Conservation (phyloP, 495 filamentous ascomycete genomes). For the Xylaria telfairii region DNA sequence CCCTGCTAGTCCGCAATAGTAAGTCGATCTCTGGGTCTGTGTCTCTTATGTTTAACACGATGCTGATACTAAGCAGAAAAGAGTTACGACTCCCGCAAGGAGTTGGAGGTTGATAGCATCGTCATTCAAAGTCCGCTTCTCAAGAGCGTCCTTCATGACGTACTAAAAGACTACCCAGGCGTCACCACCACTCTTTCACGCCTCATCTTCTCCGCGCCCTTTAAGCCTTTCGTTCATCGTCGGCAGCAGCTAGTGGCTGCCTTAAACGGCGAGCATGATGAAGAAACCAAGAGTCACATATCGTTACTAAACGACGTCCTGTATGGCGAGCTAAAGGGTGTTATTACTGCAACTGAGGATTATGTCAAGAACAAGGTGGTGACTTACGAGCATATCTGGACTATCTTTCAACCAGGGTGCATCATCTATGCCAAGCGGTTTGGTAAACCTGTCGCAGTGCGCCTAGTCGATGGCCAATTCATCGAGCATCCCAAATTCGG, state of each 20-base stretch:
- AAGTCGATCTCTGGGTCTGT: not conserved
- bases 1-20: slow-evolving; percentile 8
- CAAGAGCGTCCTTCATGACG: slow-evolving; percentile 58
- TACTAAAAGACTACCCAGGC: slow-evolving; percentile 67
- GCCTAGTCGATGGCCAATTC: slow-evolving; percentile 40
- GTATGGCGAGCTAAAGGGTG: slow-evolving; percentile 62
- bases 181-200: slow-evolving; percentile 63
- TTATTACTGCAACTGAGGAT: slow-evolving; percentile 60
- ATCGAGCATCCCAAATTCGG: slow-evolving; percentile 33
- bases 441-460: slow-evolving; percentile 39
- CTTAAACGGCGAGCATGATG: slow-evolving; percentile 53
- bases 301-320: slow-evolving; percentile 61
- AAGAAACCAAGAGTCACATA: slow-evolving; percentile 59
- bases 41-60: not conserved
- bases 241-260: slow-evolving; percentile 60
- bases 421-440: slow-evolving; percentile 35
- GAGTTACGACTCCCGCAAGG: slow-evolving; percentile 59
- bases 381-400: slow-evolving; percentile 58
- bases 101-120: slow-evolving; percentile 65
- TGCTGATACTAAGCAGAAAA: slow-evolving; percentile 44
- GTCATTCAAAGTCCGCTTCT: slow-evolving; percentile 68
- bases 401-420: slow-evolving; percentile 47
- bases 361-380: slow-evolving; percentile 63
- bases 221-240: slow-evolving; percentile 69
- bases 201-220: slow-evolving; percentile 64